Base-by-base conservation (phyloP, 129 eudicot genomes). In the Flaveria linearis region DNA sequence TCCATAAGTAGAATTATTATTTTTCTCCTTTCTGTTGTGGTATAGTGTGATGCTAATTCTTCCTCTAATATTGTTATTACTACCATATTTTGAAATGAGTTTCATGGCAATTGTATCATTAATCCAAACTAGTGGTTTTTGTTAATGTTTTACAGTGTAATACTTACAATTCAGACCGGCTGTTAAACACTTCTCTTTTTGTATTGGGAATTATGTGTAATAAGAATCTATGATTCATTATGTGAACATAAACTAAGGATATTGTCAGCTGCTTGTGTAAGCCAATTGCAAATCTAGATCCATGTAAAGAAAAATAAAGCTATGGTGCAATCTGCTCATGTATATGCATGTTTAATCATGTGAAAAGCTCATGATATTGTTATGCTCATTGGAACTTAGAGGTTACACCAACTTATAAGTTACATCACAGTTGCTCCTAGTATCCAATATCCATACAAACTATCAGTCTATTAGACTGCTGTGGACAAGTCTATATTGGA, bases 261-360 rank as follows among this genome's bases (percentile, higher is more conserved):
- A 77, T 43, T 71, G 33, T 49, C 46, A 60, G 53, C 57, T 45
- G 76, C 70, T 10, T 57, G 69, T 56, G 61, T 68, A 16, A 26
- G 20, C 42, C 7, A 8, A 68, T 57, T 71, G 69, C 82, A 45
- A 58, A 43, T 28, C 9, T 78, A 9, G 60, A 57, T 57, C 14
- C 23, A 69, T 26, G 62, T 69, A 69, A 69, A 78, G 64, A 10
- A 57, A 78, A 13, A 33, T 12, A 51, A 12, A 26, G 28, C 69
- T 42, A 16, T 69, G 36, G 47, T 56, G 62, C 69, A 45, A 45
- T 14, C 2, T 36, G 47, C 26, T 30, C 58, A 56, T 55, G 68
- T 45, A 77, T 56, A 56, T 77, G 81, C 61, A 25, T 77, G 65
- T 39, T 76, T 52, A 67, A 43, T 67, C 45, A 20, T 43, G 58